These are phyloP conservation scores for Coemansia sp. DNA, from an alignment of 192 early-diverging fungal genomes.

Conservation along the genomic window DNA sequence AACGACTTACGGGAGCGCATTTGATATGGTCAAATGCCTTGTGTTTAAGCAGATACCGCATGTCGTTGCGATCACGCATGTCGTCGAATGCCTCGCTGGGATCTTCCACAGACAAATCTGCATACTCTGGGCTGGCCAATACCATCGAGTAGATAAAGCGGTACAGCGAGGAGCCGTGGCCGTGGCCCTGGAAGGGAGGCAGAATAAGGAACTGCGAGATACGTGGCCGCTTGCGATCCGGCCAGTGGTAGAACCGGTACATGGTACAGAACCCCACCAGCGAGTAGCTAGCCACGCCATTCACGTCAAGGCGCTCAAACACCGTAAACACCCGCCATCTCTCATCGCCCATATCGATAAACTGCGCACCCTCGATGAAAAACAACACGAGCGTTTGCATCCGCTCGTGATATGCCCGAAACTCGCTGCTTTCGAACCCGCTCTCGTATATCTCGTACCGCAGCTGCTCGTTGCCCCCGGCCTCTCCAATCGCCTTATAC, in stretches of 20 bases:
- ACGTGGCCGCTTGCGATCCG: constrained; percentile 72
- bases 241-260: constrained; percentile 85
- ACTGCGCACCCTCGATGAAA: constrained; percentile 87
- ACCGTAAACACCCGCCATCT: constrained; percentile 74
- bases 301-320: constrained; percentile 56
- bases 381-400: constrained; percentile 79
- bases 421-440: constrained; percentile 63
- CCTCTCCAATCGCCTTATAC: constrained; percentile 42
- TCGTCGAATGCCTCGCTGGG: constrained; percentile 86
- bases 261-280: constrained; percentile 82
- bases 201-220: constrained; percentile 96
- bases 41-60: constrained; percentile 59
- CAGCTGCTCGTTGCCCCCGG: constrained; percentile 20
- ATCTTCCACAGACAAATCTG: constrained; percentile 75
- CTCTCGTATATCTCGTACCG: constrained; percentile 69
- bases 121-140: constrained; percentile 8
- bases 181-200: constrained; percentile 80
- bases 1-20: constrained; percentile 57
- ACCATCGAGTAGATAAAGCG: constrained; percentile 55
- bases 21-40: constrained; percentile 60
- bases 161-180: constrained; percentile 80
- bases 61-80: constrained; percentile 82
- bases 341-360: constrained; percentile 78
- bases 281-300: constrained; percentile 58
- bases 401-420: constrained; percentile 73